A percentile compares a stretch with the other conserved stretches of the same genome.
phyloP scores from a whole-genome alignment of 768 basidiomycete species.

The Trametes cinnabarina region DNA sequence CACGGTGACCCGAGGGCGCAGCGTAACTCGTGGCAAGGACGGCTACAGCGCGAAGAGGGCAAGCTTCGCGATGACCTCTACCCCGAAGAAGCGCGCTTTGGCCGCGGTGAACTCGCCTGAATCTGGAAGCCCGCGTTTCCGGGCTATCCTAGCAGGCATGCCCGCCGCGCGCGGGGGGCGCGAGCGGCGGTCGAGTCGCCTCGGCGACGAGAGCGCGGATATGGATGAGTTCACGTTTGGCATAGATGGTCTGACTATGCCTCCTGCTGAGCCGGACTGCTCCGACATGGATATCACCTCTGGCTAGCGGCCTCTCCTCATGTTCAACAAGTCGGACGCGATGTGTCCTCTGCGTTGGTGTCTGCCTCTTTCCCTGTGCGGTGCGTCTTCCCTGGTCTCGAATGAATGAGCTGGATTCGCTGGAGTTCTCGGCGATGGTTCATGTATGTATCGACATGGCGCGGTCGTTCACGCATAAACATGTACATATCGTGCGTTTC shows the following conservation, averaged over 20 bases:
- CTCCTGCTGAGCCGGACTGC: background rate
- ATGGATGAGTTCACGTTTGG: constrained; percentile 18
- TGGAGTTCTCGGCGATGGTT: too few relatives aligned
- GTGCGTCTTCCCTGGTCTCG: too few relatives aligned
- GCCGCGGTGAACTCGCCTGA: constrained; percentile 10
- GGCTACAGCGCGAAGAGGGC: constrained; percentile 7
- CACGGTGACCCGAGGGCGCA: constrained; percentile 21
- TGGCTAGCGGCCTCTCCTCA: background rate
- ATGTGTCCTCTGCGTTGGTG: too few relatives aligned
- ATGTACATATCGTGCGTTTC: too few relatives aligned
- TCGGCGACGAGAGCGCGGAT: background rate
- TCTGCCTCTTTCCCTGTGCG: too few relatives aligned
- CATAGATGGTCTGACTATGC: constrained; percentile 20
- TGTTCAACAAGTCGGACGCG: background rate
- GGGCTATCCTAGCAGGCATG: constrained; percentile 11
- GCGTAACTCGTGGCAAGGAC: background rate
- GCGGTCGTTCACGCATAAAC: too few relatives aligned
- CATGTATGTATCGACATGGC: too few relatives aligned
- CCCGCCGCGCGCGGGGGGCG: background rate
- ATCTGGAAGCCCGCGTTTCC: background rate
- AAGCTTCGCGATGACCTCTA: constrained; percentile 24
- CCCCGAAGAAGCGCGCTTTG: constrained; percentile 20
- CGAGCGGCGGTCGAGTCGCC: background rate
- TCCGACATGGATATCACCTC: constrained; percentile 6
- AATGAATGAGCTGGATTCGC: too few relatives aligned